Conservation (phyloP, 2,329 filamentous ascomycete species). For the Phialophora verrucosa region DNA sequence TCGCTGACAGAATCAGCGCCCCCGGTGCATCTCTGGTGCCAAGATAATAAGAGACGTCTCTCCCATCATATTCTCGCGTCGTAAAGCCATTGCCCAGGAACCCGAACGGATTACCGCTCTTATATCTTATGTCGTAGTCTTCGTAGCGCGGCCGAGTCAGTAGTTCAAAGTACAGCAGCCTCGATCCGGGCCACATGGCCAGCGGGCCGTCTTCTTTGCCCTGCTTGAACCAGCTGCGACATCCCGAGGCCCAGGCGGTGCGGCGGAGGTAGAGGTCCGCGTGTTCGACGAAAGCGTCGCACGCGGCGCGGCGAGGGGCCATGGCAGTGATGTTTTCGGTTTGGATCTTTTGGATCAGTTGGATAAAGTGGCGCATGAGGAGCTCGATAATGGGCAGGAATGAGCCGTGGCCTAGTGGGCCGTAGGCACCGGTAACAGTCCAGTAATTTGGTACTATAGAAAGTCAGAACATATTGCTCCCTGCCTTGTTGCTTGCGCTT, state of each 20-base stretch:
- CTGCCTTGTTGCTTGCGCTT: too few relatives aligned
- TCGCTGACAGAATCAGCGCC: background rate
- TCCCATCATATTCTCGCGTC: slow-evolving; percentile 53
- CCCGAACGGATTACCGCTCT: slow-evolving; percentile 48
- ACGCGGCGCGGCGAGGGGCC: slow-evolving; percentile 36
- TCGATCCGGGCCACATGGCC: slow-evolving; percentile 48
- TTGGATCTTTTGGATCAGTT: slow-evolving; percentile 40
- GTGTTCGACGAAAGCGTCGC: slow-evolving; percentile 46
- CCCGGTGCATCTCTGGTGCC: slow-evolving; percentile 43
- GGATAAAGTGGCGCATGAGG: slow-evolving; percentile 35
- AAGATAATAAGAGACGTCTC: slow-evolving; percentile 55
- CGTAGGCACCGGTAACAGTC: slow-evolving; percentile 38
- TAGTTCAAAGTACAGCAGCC: slow-evolving; percentile 49
- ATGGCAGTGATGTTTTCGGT: slow-evolving; percentile 33
- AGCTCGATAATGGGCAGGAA: slow-evolving; percentile 40
- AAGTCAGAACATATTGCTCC: too few relatives aligned
- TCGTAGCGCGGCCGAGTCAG: slow-evolving; percentile 47
- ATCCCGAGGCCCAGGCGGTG: slow-evolving; percentile 22
- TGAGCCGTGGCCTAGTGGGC: slow-evolving; percentile 40
- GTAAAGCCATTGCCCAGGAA: slow-evolving; percentile 53
- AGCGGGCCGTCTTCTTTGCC: slow-evolving; percentile 37
- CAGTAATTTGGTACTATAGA: slow-evolving; percentile 33
- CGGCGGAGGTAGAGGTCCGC: slow-evolving; percentile 49
- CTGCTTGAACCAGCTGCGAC: slow-evolving; percentile 32
- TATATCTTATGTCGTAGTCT: slow-evolving; percentile 50